Percentiles rank a stretch among this genome's conserved stretches.
Evolutionary conservation across 495 filamentous ascomycete genomes (phyloP).

Genomic region (Aspergillus ostianus): DNA sequence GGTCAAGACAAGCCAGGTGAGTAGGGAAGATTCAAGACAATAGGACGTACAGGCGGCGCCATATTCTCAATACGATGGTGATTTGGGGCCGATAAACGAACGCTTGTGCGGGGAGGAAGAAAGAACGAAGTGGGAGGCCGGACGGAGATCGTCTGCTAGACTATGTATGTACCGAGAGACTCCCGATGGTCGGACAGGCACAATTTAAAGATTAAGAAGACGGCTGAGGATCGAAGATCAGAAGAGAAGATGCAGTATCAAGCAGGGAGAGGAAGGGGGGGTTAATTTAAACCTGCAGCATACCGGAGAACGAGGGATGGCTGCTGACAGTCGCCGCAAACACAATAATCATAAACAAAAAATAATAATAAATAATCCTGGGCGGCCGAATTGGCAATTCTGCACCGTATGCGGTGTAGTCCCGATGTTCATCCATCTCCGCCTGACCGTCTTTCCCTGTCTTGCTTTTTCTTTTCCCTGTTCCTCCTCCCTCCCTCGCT

Average conservation of each 20-base stretch:
- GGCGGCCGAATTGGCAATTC: neutral
- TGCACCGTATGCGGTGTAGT: neutral
- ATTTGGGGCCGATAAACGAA: neutral
- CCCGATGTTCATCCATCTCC: neutral
- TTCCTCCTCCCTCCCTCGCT: neutral
- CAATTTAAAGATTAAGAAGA: neutral
- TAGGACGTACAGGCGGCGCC: constrained; percentile 36
- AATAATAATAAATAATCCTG: neutral
- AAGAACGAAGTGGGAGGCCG: constrained; percentile 2
- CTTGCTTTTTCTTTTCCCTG: neutral
- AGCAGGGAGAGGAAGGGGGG: neutral
- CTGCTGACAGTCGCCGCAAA: neutral
- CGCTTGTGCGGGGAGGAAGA: constrained; percentile 13
- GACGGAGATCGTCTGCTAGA: neutral
- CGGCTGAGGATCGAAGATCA: neutral
- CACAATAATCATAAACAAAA: neutral
- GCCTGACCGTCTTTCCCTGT: neutral
- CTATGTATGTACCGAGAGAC: no score
- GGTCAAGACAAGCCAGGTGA: neutral
- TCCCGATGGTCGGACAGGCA: neutral
- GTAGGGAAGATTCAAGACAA: neutral
- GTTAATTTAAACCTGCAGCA: neutral
- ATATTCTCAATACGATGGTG: constrained; percentile 20
- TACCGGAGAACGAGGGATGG: no score
- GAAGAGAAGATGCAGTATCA: neutral